Percentiles rank a stretch among this genome's conserved stretches.
phyloP scores from a whole-genome alignment of 148 eudicot genomes.

The Rhododendron henanense region DNA sequence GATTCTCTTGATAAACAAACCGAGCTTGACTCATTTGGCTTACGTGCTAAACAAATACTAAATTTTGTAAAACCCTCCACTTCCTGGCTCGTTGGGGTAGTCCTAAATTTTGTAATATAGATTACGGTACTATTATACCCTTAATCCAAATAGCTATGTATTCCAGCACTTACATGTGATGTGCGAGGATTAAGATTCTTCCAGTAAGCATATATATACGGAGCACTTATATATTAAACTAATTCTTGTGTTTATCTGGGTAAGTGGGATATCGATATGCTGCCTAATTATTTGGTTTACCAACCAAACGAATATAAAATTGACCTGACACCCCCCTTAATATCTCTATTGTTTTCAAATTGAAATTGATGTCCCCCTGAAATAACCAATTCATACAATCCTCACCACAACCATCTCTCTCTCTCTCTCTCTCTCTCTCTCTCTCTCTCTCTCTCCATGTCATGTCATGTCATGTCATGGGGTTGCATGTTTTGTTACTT shows the following conservation, averaged over 20 bases:
- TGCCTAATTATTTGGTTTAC: neutral
- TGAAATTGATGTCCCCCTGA: neutral
- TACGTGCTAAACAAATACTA: neutral
- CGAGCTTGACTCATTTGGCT: neutral
- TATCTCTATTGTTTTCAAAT: neutral
- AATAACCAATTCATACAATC: neutral
- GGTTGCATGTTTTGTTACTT: neutral
- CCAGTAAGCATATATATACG: too few relatives aligned
- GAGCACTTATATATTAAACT: neutral
- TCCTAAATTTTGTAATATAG: neutral
- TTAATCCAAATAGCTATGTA: neutral
- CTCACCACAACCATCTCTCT: neutral
- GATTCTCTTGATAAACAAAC: neutral
- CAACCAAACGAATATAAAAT: neutral
- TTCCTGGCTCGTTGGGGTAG: neutral
- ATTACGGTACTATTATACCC: neutral
- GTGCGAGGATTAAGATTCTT: too few relatives aligned
- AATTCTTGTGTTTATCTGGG: neutral
- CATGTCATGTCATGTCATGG: neutral
- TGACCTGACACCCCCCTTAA: neutral
- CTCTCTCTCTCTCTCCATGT: neutral
- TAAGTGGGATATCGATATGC: neutral
- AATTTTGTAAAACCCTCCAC: neutral
- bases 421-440: too few relatives aligned
- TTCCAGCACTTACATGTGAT: neutral